Evolutionary conservation across 1,284 basidiomycete genomes (phyloP).

Genomic region (Pisolithus thermaeus): DNA sequence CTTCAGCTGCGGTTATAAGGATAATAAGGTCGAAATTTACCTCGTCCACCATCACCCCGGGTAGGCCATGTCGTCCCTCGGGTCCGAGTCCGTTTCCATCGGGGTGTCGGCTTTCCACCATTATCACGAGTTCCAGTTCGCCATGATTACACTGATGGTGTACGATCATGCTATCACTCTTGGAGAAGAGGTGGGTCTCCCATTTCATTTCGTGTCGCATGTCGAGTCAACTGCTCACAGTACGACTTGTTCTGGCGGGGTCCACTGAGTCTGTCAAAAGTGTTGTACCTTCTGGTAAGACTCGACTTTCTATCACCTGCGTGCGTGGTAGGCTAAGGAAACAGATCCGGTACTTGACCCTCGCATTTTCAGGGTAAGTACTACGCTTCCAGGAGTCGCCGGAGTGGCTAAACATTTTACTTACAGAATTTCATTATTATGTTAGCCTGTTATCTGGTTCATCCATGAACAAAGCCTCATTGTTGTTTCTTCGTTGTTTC

Average conservation of each 20-base stretch:
- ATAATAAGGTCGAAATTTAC: no score
- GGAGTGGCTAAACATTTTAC: no score
- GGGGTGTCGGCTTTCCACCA: background rate
- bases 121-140: background rate
- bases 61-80: background rate
- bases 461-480: no score
- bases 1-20: no score
- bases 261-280: no score
- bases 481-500: no score
- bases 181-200: slow-evolving; percentile 3
- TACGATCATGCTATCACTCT: slow-evolving; percentile 9
- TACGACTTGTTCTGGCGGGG: no score
- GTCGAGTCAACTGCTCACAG: no score
- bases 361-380: background rate
- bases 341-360: slow-evolving; percentile 8
- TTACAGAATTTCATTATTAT: background rate
- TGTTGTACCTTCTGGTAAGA: no score
- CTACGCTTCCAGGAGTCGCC: background rate
- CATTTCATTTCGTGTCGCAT: background rate
- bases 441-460: background rate
- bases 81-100: background rate
- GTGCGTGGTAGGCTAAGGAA: background rate
- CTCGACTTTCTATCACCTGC: no score
- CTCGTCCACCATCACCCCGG: no score
- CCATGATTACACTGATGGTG: background rate